Evolutionary conservation across 345 rosid species (phyloP).

Genomic region (Diplotaxis tenuifolia): DNA sequence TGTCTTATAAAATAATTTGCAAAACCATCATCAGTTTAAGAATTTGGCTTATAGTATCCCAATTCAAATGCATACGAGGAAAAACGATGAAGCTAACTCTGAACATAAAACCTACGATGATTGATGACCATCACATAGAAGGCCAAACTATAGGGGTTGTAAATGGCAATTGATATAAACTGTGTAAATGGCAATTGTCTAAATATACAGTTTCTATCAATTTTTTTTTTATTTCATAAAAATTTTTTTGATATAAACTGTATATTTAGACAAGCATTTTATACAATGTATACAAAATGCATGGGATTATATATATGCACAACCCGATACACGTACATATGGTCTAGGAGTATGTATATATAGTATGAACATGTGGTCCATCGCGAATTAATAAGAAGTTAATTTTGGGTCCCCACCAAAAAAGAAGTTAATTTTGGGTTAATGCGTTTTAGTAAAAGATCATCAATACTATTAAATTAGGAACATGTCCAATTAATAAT

Average conservation of each 20-base stretch:
- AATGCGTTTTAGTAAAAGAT: constrained; percentile 11
- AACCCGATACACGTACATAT: neutral
- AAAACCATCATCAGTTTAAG: too few relatives aligned
- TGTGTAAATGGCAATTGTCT: too few relatives aligned
- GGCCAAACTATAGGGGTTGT: neutral
- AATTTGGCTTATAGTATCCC: too few relatives aligned
- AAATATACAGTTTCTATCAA: too few relatives aligned
- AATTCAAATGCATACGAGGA: too few relatives aligned
- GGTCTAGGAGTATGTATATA: neutral
- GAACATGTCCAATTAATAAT: too few relatives aligned
- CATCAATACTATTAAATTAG: too few relatives aligned
- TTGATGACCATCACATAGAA: neutral
- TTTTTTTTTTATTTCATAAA: too few relatives aligned
- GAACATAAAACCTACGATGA: neutral
- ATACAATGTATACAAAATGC: neutral
- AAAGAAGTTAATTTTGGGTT: too few relatives aligned
- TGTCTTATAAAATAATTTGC: too few relatives aligned
- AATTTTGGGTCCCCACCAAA: too few relatives aligned
- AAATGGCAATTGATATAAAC: neutral
- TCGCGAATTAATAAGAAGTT: neutral
- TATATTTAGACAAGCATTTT: neutral
- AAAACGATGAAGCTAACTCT: neutral
- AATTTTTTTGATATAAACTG: too few relatives aligned
- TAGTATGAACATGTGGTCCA: constrained; percentile 5
- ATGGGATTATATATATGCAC: neutral